Evolutionary conservation across 2,329 filamentous ascomycete species (phyloP), one percentile per base, ranked within the genome.

Genomic region (Aspergillus unguis): DNA sequence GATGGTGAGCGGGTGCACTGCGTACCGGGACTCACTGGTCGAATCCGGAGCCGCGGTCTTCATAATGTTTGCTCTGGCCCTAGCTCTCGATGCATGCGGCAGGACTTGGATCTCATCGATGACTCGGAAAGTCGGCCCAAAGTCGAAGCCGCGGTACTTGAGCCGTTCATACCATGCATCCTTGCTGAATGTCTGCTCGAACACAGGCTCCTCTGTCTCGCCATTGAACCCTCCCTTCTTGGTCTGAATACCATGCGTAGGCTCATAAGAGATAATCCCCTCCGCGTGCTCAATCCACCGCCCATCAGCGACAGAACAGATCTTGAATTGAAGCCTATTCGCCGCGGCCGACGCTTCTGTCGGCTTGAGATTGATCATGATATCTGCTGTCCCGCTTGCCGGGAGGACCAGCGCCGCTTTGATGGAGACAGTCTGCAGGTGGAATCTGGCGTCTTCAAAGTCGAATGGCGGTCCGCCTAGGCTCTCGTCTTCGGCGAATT

Each of bases 391-490:
- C 27, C 41, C 41, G 8, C 27, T 43, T 6, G 41, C 28, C 1
- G 41, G 41, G 9, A 43, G 41, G 26, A 43, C 41, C 10, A 43
- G 41, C 11, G 41, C 41, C 5, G 31, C 31, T 33, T 33, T 33
- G 31, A 33, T 43, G n/a, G 41, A 31, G 11, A 43, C 41, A 10
- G 41, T 43, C 25, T 43, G 41, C 3, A 43, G 41, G 27, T 43
- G 41, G 41, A 43, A 43, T 28, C 31, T 43, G 28, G 41, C 41
- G 9, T 43, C 41, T n/a, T 43, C 41, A n/a, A 43, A 43, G 41
- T 17, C 17, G 28, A 43, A 43, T 9, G 41, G 41, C 4, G 17
- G 37, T 6, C 37, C 37, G n/a, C 37, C 37, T n/a, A 40, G 37
- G 1, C n/a, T 40, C 7, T 11, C 26, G 37, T 40, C 37, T 40